Percentiles rank a stretch among this genome's conserved stretches.
These are phyloP conservation scores for Fusarium caatingaense DNA, from an alignment of 2,329 filamentous ascomycete species.

Conservation along the genomic window DNA sequence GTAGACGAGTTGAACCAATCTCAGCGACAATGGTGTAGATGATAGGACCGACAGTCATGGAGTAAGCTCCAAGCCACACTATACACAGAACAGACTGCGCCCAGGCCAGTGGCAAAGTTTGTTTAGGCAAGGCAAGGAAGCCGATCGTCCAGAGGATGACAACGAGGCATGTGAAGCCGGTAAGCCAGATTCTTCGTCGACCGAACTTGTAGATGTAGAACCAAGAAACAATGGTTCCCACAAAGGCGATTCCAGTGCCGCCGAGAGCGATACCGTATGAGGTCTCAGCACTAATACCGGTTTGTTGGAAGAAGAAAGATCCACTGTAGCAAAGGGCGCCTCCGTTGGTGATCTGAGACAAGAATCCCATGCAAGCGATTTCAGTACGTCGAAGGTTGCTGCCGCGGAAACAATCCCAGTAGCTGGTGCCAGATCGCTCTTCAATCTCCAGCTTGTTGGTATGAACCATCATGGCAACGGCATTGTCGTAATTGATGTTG, in stretches of 20 bases:
- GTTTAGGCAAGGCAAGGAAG: constrained; percentile 54
- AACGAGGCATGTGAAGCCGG: constrained; percentile 52
- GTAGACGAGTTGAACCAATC: constrained; percentile 56
- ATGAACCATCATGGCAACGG: constrained; percentile 57
- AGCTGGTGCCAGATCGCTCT: constrained; percentile 53
- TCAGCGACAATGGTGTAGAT: constrained; percentile 58
- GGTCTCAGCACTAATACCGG: constrained; percentile 53
- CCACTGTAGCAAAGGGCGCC: constrained; percentile 56
- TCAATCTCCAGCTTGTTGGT: constrained; percentile 60
- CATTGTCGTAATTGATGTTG: constrained; percentile 52
- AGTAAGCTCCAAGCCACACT: constrained; percentile 59
- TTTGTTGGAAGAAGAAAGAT: constrained; percentile 61
- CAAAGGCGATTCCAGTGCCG: constrained; percentile 57
- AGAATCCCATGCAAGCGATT: constrained; percentile 56
- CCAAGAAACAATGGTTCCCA: constrained; percentile 58
- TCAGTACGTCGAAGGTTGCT: constrained; percentile 60
- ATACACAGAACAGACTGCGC: constrained; percentile 56
- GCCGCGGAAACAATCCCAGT: constrained; percentile 61
- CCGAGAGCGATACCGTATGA: constrained; percentile 57
- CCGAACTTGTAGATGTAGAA: constrained; percentile 57
- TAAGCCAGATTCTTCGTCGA: constrained; percentile 57
- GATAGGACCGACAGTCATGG: constrained; percentile 58
- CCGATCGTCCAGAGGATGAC: constrained; percentile 58
- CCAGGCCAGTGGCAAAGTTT: constrained; percentile 52
- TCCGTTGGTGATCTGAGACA: constrained; percentile 57